These are phyloP conservation scores for Zostera marina DNA, from an alignment of 116 monocot genomes.

Conservation along the genomic window DNA sequence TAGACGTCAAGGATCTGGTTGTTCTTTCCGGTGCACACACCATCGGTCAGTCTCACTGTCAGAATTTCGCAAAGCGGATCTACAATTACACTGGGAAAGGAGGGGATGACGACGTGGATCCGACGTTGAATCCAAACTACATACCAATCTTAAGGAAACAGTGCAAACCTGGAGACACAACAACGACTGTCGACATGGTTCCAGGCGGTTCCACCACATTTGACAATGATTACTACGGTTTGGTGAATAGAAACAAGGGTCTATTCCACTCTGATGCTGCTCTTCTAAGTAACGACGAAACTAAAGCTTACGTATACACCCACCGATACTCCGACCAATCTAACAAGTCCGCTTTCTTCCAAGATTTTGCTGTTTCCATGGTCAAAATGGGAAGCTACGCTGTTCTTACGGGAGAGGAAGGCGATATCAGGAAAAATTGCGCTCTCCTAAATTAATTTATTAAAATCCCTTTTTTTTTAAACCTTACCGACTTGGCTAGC, in stretches of 20 bases:
- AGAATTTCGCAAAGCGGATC: slow-evolving; percentile 20
- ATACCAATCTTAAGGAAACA: slow-evolving; percentile 5
- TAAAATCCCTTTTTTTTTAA: too few species aligned
- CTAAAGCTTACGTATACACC: slow-evolving; percentile 1
- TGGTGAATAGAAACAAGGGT: not conserved
- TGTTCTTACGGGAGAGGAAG: slow-evolving; percentile 5
- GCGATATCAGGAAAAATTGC: slow-evolving; percentile 16
- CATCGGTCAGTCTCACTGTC: slow-evolving; percentile 31
- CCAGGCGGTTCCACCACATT: slow-evolving; percentile 10
- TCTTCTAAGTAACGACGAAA: slow-evolving; percentile 1
- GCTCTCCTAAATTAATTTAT: slow-evolving; percentile 5
- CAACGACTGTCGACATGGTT: slow-evolving; percentile 10
- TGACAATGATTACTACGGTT: slow-evolving; percentile 8
- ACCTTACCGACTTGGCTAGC: too few species aligned
- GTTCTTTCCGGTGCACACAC: slow-evolving; percentile 28
- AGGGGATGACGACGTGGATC: slow-evolving; percentile 9
- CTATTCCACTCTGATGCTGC: slow-evolving; percentile 15
- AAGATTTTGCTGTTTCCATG: slow-evolving; percentile 15
- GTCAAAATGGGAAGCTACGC: slow-evolving; percentile 10
- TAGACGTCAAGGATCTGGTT: slow-evolving; percentile 16
- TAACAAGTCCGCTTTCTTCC: slow-evolving; percentile 1
- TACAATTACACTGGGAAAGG: slow-evolving; percentile 4
- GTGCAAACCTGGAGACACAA: slow-evolving; percentile 6
- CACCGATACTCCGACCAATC: not conserved
- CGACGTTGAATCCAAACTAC: slow-evolving; percentile 18